These are phyloP conservation scores for Mortierella sp. DNA, from an alignment of 371 early-diverging fungal genomes.

Conservation along the genomic window DNA sequence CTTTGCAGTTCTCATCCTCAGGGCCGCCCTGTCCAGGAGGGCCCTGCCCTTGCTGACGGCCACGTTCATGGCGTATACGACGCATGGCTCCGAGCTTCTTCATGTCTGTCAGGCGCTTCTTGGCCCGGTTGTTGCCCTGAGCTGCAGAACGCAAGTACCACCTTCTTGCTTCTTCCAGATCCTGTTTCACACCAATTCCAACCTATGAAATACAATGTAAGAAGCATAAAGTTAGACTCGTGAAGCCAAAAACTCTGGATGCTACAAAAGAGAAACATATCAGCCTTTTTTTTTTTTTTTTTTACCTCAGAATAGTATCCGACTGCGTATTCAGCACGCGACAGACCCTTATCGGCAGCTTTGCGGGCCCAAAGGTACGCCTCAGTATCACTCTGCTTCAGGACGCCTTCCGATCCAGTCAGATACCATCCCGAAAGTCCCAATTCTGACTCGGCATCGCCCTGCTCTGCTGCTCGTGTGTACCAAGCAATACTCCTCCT, in stretches of 20 bases:
- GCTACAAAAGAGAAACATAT: conserved; percentile 1
- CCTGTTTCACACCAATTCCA: conserved; percentile 77
- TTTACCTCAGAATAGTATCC: conserved; percentile 84
- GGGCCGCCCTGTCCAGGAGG: conserved; percentile 2
- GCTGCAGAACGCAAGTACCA: conserved; percentile 86
- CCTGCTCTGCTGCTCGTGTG: conserved; percentile 90
- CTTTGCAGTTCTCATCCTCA: conserved; percentile 49
- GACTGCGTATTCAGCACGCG: conserved; percentile 91
- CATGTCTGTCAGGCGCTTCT: conserved; percentile 77
- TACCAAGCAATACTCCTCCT: conserved; percentile 96
- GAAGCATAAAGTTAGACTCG: too few relatives aligned
- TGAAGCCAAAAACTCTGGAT: too few relatives aligned
- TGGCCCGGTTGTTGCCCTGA: conserved; percentile 78
- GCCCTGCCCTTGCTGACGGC: conserved; percentile 21
- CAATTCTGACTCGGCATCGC: conserved; percentile 83
- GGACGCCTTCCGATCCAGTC: conserved; percentile 83
- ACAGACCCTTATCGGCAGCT: conserved; percentile 84
- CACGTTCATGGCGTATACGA: conserved; percentile 45
- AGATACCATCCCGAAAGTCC: conserved; percentile 92
- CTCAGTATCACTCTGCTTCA: conserved; percentile 83
- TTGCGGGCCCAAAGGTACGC: conserved; percentile 90
- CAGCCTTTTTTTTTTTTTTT: not conserved
- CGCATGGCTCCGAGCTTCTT: conserved; percentile 67
- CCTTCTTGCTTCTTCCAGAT: conserved; percentile 75
- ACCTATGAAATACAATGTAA: conserved; percentile 44